These are phyloP conservation scores for Epicoccum nigrum DNA, from an alignment of 2,329 filamentous ascomycete species.

Conservation along the genomic window DNA sequence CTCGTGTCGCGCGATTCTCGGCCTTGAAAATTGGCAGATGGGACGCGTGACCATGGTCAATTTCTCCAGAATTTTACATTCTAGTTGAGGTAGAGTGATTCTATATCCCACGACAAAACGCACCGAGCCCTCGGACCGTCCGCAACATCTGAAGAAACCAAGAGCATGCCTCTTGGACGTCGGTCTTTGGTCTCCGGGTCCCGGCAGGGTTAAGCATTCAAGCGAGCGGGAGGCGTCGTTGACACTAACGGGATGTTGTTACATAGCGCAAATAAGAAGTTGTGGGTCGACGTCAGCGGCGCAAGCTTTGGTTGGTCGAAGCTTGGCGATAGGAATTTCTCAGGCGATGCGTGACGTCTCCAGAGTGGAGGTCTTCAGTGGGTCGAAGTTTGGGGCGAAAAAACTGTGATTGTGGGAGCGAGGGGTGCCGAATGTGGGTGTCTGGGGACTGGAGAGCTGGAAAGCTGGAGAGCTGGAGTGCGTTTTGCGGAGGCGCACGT, in stretches of 20 bases:
- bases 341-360: constrained; percentile 25
- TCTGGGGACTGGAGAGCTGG: constrained; percentile 23
- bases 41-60: not conserved
- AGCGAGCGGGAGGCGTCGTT: constrained; percentile 20
- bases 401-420: constrained; percentile 10
- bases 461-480: constrained; percentile 24
- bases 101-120: not conserved
- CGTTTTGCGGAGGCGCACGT: constrained; percentile 24
- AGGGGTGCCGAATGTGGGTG: constrained; percentile 10
- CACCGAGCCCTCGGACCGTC: not conserved
- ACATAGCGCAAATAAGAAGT: constrained; percentile 25
- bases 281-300: constrained; percentile 29
- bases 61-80: not conserved
- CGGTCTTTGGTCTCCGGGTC: constrained; percentile 15
- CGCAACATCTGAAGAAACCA: not conserved
- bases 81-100: not conserved
- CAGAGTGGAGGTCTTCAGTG: constrained; percentile 10
- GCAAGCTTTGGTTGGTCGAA: constrained; percentile 18
- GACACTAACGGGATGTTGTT: constrained; percentile 24
- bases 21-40: no score
- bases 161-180: not conserved
- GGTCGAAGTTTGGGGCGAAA: constrained; percentile 17
- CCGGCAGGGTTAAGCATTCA: constrained; percentile 24
- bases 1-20: not conserved
- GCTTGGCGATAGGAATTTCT: constrained; percentile 10